Evolutionary conservation across 2,329 filamentous ascomycete genomes (phyloP).

Genomic region (Hysterium pulicare): DNA sequence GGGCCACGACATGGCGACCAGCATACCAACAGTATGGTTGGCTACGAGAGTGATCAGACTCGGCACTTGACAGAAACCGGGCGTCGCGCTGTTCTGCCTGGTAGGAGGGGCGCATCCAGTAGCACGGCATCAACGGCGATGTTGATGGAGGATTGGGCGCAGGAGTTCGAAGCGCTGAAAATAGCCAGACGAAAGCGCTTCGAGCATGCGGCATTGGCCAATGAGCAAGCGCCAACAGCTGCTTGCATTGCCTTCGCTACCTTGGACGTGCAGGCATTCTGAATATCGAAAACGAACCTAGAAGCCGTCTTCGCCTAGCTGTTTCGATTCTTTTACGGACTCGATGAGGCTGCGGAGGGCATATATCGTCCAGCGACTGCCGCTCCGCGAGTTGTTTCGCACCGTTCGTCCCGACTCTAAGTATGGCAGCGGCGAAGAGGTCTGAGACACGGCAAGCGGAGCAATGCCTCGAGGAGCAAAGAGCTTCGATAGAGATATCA

Average conservation of each 20-base stretch:
- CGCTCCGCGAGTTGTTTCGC: neutral
- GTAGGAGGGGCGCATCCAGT: constrained; percentile 19
- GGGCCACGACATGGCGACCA: constrained; percentile 33
- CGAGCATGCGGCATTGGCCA: constrained; percentile 19
- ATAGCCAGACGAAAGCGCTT: constrained; percentile 16
- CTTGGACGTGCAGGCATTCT: neutral
- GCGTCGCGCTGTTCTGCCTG: constrained; percentile 18
- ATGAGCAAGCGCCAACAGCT: constrained; percentile 14
- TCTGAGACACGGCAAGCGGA: no score
- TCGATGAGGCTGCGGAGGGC: neutral
- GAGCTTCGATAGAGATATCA: no score
- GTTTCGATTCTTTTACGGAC: neutral
- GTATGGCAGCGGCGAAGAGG: no score
- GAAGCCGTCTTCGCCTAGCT: neutral
- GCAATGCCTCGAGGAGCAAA: no score
- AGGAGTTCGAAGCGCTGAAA: constrained; percentile 28
- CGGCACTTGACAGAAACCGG: constrained; percentile 15
- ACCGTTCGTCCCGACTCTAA: no score
- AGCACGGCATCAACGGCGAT: constrained; percentile 4
- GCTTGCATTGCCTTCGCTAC: neutral
- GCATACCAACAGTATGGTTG: constrained; percentile 22
- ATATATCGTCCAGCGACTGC: constrained; percentile 1
- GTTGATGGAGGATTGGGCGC: constrained; percentile 29
- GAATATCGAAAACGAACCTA: neutral
- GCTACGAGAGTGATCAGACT: constrained; percentile 11